Evolutionary conservation across 2,329 filamentous ascomycete species (phyloP), one percentile per base, ranked within the genome.

Genomic region (Penicillium italicum): DNA sequence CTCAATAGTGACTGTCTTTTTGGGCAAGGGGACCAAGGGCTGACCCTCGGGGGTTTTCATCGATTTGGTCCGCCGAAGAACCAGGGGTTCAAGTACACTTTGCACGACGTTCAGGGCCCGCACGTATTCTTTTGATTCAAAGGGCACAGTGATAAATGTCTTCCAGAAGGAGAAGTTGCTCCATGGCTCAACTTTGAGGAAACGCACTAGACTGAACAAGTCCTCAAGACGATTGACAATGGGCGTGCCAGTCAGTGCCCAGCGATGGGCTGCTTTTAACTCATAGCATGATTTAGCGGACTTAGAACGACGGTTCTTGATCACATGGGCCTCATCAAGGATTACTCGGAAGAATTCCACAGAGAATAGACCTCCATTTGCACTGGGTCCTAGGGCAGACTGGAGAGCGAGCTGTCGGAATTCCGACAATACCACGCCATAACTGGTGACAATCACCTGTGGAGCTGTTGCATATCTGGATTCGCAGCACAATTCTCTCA

Each of bases 121-220:
- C 63, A 97, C 85, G 69, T 96, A 97, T 60, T 99, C 89, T 63
- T 94, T 94, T 0, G 91, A 93, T 72, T 99, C 94, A 62, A 99
- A 99, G 0, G 94, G 94, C 1, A 96, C 87, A 0, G 94, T 99
- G 68, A 99, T 97, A 71, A 99, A 99, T 0, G 94, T 97, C 70
- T 92, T 92, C 94, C 94, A 99, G 76, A 96, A 99, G 0, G 92
- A 96, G 72, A 99, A 99, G 72, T 97, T 97, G 67, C 89, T 94
- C 94, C 94, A 99, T 0, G 94, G 94, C 70, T 97, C 93, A 4
- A 99, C 94, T 54, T 90, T 87, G 11, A 99, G 78, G 74, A 97
- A 99, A 3, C 90, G 86, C 12, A 97, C 90, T 36, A 99, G 77
- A 67, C 90, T 96, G 76, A 97, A 97, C 14, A 99, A 77, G 73